These are phyloP conservation scores for Ophiobolus disseminans DNA, from an alignment of 2,329 filamentous ascomycete genomes.

Conservation along the genomic window DNA sequence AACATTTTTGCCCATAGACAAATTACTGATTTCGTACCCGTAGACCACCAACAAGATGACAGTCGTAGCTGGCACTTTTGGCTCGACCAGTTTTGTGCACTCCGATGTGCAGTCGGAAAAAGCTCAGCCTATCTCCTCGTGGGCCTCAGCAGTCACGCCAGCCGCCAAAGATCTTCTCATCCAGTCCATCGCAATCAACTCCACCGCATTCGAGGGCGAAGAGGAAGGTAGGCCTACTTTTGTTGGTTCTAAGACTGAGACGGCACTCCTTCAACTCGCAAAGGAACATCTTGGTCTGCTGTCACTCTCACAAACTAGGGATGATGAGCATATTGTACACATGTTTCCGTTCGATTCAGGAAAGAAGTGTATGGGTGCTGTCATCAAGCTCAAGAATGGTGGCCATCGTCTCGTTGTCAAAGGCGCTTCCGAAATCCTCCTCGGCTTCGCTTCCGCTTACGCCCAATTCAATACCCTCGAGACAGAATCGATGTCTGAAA, in stretches of 20 bases:
- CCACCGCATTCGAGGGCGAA: constrained; percentile 61
- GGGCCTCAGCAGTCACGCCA: constrained; percentile 53
- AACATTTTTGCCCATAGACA: too few species aligned
- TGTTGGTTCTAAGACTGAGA: constrained; percentile 65
- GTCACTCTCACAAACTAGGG: constrained; percentile 56
- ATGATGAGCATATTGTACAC: constrained; percentile 57
- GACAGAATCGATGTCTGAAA: constrained; percentile 21
- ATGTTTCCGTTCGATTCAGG: constrained; percentile 63
- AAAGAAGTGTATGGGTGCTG: constrained; percentile 65
- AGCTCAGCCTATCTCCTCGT: constrained; percentile 50
- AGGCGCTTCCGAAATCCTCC: constrained; percentile 64
- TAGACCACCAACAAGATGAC: constrained; percentile 52
- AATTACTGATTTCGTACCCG: rapidly evolving
- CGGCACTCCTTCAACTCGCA: constrained; percentile 60
- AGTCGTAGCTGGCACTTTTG: constrained; percentile 50
- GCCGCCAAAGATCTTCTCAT: constrained; percentile 39
- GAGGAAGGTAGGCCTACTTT: constrained; percentile 56
- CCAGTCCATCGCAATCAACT: constrained; percentile 51
- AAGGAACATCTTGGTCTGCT: constrained; percentile 60
- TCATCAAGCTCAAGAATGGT: constrained; percentile 57
- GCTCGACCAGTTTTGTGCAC: constrained; percentile 55
- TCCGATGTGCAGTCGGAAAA: constrained; percentile 55
- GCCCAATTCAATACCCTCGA: constrained; percentile 25
- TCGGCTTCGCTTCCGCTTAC: constrained; percentile 51
- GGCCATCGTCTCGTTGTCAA: constrained; percentile 62